Evolutionary conservation across 2,329 filamentous ascomycete genomes (phyloP).

Genomic region (Fusarium torreyae): DNA sequence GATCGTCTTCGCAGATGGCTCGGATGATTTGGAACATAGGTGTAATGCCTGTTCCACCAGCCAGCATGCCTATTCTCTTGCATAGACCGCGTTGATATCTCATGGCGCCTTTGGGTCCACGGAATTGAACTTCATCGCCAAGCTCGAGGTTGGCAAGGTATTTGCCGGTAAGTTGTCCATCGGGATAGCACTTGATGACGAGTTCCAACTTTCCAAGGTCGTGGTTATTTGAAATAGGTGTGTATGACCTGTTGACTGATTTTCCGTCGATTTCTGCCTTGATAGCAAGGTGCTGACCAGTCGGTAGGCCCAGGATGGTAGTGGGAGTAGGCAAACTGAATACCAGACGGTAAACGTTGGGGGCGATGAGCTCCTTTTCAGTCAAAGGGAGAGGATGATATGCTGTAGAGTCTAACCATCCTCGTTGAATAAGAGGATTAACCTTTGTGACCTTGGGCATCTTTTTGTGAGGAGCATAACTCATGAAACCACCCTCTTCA

Average conservation of each 20-base stretch:
- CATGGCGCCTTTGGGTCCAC: conserved; percentile 72
- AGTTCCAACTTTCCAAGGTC: conserved; percentile 66
- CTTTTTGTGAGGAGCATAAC: conserved; percentile 54
- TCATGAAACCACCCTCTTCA: conserved; percentile 44
- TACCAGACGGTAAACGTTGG: conserved; percentile 62
- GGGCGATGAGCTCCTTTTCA: conserved; percentile 58
- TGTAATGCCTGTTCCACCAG: conserved; percentile 59
- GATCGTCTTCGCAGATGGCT: conserved; percentile 73
- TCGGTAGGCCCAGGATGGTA: conserved; percentile 67
- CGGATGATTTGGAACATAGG: conserved; percentile 70
- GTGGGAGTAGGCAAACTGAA: conserved; percentile 63
- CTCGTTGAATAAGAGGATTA: conserved; percentile 49
- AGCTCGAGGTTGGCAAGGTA: conserved; percentile 64
- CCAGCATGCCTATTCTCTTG: conserved; percentile 68
- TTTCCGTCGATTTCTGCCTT: conserved; percentile 63
- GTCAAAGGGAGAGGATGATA: conserved; percentile 64
- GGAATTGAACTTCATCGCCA: conserved; percentile 66
- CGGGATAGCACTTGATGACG: conserved; percentile 66
- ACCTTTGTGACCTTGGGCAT: conserved; percentile 55
- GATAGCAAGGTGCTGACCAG: conserved; percentile 70
- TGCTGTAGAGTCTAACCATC: conserved; percentile 65
- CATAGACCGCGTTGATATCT: conserved; percentile 61
- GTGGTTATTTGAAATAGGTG: conserved; percentile 66
- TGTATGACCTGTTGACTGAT: conserved; percentile 67
- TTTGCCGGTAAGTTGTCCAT: conserved; percentile 64